Evolutionary conservation across 1,284 basidiomycete genomes (phyloP), one percentile per base, ranked within the genome.

Genomic region (Vanrija sp.): DNA sequence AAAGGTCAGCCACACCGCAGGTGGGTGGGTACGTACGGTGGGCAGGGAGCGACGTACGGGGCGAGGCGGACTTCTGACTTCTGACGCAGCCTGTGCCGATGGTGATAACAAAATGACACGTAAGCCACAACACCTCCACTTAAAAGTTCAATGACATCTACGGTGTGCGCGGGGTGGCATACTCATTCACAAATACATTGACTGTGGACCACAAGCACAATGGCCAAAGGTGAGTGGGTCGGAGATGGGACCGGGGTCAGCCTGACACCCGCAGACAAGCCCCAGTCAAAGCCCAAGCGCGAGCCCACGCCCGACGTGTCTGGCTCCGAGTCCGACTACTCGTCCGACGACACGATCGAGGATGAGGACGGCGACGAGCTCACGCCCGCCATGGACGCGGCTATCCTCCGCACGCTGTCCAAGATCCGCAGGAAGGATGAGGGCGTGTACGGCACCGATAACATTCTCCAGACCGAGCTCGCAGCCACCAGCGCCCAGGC

Each of bases 311-410:
- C 49, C 36, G 45, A 47, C 19, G 27, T 24, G 35, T 49, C 55
- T n/a, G 64, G 64, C 31, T 65, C 63, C 14, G 61, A 64, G 45
- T 62, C 62, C 27, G 49, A 54, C 41, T 49, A 71, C 53, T 70
- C 71, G 38, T 69, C 68, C 25, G 71, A 73, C 39, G 86, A 85
- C 45, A 88, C 89, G 67, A 85, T 84, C 2, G 94, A 98, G 69
- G 95, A 98, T 69, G 91, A 95, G 69, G 89, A 96, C 56, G 96
- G 94, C 14, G 91, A 92, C 62, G 89, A 98, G 73, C 83, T 98
- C 51, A 98, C 93, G 0, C 92, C 94, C 2, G 86, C 88, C 0
- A 83, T 98, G 44, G 95, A 98, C 70, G 96, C 87, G 42, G 96
- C 96, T 18, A 96, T 98, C 65, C 80, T 98, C 41, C 82, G 91